Conservation (phyloP, 1,284 basidiomycete genomes). For the Phylloboletellus chloephorus region DNA sequence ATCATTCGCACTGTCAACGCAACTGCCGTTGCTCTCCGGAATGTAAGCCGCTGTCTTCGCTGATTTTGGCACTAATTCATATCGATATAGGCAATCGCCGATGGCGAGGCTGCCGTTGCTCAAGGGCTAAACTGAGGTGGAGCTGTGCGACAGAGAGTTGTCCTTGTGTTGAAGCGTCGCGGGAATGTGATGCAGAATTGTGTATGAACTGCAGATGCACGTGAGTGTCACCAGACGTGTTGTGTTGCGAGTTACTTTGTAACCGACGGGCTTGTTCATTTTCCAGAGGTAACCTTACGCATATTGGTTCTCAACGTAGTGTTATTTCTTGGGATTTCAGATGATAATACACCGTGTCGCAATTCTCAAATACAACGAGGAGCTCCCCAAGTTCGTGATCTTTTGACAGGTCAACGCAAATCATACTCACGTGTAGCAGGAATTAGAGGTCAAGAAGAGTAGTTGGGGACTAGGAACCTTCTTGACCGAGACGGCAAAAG, state of each 20-base stretch:
- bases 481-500: conserved; percentile 28
- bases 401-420: background rate
- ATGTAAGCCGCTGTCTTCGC: conserved; percentile 29
- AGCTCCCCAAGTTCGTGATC: conserved; percentile 20
- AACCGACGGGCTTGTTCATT: background rate
- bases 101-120: conserved; percentile 39
- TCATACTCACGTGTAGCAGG: conserved; percentile 20
- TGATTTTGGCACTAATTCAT: background rate
- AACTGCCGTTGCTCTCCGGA: conserved; percentile 35
- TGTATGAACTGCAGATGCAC: conserved; percentile 25
- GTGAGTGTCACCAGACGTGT: conserved; percentile 15
- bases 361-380: conserved; percentile 31
- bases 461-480: conserved; percentile 43
- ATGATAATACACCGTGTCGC: conserved; percentile 21
- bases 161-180: conserved; percentile 29
- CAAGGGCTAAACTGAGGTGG: conserved; percentile 13
- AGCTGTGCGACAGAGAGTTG: conserved; percentile 32
- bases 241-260: background rate
- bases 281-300: conserved; percentile 24
- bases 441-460: conserved; percentile 33
- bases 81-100: conserved; percentile 32
- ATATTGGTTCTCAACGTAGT: background rate
- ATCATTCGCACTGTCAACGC: conserved; percentile 36
- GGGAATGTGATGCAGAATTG: conserved; percentile 42
- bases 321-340: conserved; percentile 13